These are phyloP conservation scores for Boletus huronensis DNA, from an alignment of 768 basidiomycete species.

Conservation along the genomic window DNA sequence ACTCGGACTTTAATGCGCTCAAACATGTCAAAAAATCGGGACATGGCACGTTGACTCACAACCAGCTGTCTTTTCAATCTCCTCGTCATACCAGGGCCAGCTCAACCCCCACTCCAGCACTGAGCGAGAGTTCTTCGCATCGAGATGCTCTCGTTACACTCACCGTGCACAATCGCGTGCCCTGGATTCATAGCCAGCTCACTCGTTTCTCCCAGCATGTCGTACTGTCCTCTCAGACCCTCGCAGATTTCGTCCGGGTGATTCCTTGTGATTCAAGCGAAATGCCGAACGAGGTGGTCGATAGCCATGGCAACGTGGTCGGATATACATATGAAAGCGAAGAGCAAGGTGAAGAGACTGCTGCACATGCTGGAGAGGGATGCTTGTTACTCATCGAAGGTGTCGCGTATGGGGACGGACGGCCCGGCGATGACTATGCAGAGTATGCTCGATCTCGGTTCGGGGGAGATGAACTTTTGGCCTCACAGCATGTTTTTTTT, in stretches of 20 bases:
- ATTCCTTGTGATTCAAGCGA: constrained; percentile 65
- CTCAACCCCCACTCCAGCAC: background rate
- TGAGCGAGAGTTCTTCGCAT: background rate
- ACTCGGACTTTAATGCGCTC: constrained; percentile 64
- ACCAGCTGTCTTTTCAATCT: background rate
- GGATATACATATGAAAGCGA: constrained; percentile 31
- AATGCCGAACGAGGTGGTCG: constrained; percentile 41
- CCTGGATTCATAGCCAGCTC: constrained; percentile 59
- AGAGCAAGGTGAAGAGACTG: background rate
- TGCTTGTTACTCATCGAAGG: constrained; percentile 63
- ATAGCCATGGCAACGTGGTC: constrained; percentile 28
- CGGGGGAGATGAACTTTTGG: background rate
- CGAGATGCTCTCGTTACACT: constrained; percentile 52
- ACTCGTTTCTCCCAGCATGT: constrained; percentile 66
- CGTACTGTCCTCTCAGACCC: constrained; percentile 66
- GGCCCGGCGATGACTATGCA: constrained; percentile 51
- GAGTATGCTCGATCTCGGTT: constrained; percentile 36
- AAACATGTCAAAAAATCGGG: constrained; percentile 26
- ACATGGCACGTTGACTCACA: constrained; percentile 31
- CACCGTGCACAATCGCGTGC: constrained; percentile 56
- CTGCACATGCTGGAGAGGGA: constrained; percentile 26
- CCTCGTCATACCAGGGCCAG: background rate
- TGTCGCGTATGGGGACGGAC: constrained; percentile 54
- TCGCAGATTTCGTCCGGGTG: constrained; percentile 55
- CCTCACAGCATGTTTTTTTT: background rate